phyloP scores from a whole-genome alignment of 768 basidiomycete species.

The Crassisporium funariophilum region DNA sequence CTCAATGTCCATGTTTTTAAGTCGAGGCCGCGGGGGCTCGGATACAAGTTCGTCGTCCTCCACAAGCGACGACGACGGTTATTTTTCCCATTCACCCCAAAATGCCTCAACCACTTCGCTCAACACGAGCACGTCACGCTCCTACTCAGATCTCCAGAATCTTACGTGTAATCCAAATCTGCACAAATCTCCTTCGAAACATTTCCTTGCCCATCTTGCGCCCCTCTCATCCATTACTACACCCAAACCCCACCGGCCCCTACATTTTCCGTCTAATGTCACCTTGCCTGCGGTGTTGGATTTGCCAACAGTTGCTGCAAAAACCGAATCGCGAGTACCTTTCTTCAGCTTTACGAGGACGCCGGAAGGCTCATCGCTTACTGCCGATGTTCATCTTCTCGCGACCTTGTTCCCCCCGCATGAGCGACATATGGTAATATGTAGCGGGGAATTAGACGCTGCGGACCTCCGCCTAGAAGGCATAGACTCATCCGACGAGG shows the following conservation, averaged over 20 bases:
- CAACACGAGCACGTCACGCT: constrained; percentile 41
- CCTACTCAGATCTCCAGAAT: constrained; percentile 43
- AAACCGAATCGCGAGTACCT: constrained; percentile 43
- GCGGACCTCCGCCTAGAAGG: constrained; percentile 43
- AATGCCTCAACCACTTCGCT: constrained; percentile 36
- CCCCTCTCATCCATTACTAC: constrained; percentile 27
- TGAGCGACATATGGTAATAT: constrained; percentile 75
- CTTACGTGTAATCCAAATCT: constrained; percentile 25
- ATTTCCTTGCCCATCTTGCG: constrained; percentile 25
- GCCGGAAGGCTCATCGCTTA: constrained; percentile 73
- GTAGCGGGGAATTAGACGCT: constrained; percentile 66
- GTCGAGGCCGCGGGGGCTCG: constrained; percentile 2
- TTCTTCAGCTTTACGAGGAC: constrained; percentile 84
- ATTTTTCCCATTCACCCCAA: constrained; percentile 61
- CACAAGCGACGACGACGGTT: constrained; percentile 53
- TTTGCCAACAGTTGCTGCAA: constrained; percentile 11
- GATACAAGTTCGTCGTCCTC: constrained; percentile 27
- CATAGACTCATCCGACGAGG: constrained; percentile 38
- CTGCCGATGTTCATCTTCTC: constrained; percentile 68
- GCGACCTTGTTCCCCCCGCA: constrained; percentile 70
- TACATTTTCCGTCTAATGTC: constrained; percentile 5
- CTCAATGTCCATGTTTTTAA: constrained; percentile 7
- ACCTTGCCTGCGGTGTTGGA: constrained; percentile 6
- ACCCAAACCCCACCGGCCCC: constrained; percentile 10
- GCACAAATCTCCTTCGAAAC: constrained; percentile 40